Conservation (phyloP, 2,329 filamentous ascomycete species). For the Emmonsia crescens region DNA sequence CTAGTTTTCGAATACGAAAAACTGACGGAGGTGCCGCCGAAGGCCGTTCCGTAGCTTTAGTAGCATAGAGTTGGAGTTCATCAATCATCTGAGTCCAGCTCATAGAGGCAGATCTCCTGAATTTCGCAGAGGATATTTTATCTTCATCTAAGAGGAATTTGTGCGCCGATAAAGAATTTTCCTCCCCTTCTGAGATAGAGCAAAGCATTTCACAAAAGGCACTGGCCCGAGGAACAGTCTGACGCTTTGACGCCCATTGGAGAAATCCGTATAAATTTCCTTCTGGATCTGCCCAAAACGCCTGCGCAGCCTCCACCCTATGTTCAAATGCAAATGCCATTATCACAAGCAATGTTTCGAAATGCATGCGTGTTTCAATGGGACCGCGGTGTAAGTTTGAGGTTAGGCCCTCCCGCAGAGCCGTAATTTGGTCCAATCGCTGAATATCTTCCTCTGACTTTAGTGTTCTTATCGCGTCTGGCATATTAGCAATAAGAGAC, state of each 20-base stretch:
- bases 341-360: slow-evolving; percentile 85
- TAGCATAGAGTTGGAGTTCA: slow-evolving; percentile 75
- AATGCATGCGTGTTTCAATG: slow-evolving; percentile 42
- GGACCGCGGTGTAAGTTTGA: slow-evolving; percentile 31
- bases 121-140: slow-evolving; percentile 60
- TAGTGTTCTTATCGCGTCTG: slow-evolving; percentile 76
- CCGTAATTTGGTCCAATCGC: slow-evolving; percentile 36
- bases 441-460: slow-evolving; percentile 86
- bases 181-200: slow-evolving; percentile 70
- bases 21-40: slow-evolving; percentile 43
- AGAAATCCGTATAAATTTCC: slow-evolving; percentile 90
- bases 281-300: slow-evolving; percentile 87
- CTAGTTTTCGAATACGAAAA: slow-evolving; percentile 50
- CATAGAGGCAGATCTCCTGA: slow-evolving; percentile 71
- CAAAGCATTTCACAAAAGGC: slow-evolving; percentile 96
- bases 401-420: slow-evolving; percentile 33
- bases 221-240: slow-evolving; percentile 89
- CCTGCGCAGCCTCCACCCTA: slow-evolving; percentile 69
- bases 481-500: slow-evolving; percentile 88
- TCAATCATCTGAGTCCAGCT: slow-evolving; percentile 90
- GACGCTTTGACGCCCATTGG: slow-evolving; percentile 90
- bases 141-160: slow-evolving; percentile 83
- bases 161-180: slow-evolving; percentile 76
- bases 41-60: slow-evolving; percentile 64
- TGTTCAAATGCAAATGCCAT: slow-evolving; percentile 87